Percentiles rank a stretch among this genome's conserved stretches.
phyloP scores from a whole-genome alignment of 2,329 filamentous ascomycete species.

The Remersonia thermophila region DNA sequence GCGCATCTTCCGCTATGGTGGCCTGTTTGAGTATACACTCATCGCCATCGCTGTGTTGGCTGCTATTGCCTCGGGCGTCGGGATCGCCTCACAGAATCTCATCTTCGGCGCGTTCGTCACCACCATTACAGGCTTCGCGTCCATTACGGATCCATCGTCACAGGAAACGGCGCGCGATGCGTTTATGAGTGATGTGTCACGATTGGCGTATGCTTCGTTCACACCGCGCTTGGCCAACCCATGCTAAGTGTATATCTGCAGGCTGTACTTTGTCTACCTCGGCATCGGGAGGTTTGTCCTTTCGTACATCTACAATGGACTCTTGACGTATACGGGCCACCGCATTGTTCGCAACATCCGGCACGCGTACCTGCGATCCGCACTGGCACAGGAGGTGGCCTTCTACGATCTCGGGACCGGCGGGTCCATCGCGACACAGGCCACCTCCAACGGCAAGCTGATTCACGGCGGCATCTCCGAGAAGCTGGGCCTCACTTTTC shows the following conservation, averaged over 20 bases:
- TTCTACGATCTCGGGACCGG: slow-evolving; percentile 37
- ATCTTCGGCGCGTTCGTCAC: slow-evolving; percentile 38
- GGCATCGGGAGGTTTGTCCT: slow-evolving; percentile 38
- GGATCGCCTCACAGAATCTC: slow-evolving; percentile 37
- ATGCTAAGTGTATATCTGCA: too few relatives aligned
- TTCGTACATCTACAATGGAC: slow-evolving; percentile 28
- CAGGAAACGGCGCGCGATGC: slow-evolving; percentile 20
- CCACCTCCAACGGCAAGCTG: slow-evolving; percentile 28
- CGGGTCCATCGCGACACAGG: slow-evolving; percentile 28
- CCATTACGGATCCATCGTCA: too few relatives aligned
- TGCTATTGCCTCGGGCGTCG: slow-evolving; percentile 30
- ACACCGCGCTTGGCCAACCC: too few relatives aligned
- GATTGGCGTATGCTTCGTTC: slow-evolving; percentile 7
- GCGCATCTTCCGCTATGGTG: slow-evolving; percentile 14
- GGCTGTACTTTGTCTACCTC: slow-evolving; percentile 41
- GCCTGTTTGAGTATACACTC: slow-evolving; percentile 9
- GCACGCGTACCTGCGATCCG: slow-evolving; percentile 14
- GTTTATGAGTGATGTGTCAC: slow-evolving; percentile 23
- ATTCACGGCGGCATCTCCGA: slow-evolving; percentile 26
- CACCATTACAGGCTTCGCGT: slow-evolving; percentile 31
- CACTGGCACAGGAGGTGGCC: slow-evolving; percentile 40
- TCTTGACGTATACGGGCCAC: slow-evolving; percentile 19
- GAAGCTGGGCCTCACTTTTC: slow-evolving; percentile 24
- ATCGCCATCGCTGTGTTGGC: slow-evolving; percentile 15
- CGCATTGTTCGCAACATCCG: slow-evolving; percentile 18